A percentile compares a stretch with the other conserved stretches of the same genome.
Evolutionary conservation across 2,329 filamentous ascomycete genomes (phyloP).

Genomic region (Hymenoscyphus scutula): DNA sequence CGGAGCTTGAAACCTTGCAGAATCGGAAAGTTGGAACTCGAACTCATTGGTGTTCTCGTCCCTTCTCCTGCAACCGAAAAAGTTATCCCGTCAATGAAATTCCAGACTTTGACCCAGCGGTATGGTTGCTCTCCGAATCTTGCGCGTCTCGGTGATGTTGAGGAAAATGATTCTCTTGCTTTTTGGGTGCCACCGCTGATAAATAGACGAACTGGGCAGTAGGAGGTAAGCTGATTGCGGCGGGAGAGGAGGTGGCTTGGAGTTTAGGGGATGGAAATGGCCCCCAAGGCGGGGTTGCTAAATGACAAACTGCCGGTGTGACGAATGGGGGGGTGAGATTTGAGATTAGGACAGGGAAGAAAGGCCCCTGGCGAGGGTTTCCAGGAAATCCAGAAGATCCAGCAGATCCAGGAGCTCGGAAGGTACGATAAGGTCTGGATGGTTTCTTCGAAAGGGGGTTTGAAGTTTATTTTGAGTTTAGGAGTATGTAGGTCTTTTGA

Average conservation of each 20-base stretch:
- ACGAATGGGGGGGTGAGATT: no score
- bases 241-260: background rate
- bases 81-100: background rate
- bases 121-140: background rate
- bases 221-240: background rate
- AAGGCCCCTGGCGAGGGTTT: no score
- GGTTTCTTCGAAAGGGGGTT: no score
- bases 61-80: background rate
- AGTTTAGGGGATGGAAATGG: background rate
- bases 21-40: background rate
- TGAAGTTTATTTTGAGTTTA: no score
- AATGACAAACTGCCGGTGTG: no score
- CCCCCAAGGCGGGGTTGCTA: no score
- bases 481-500: no score
- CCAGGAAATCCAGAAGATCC: no score
- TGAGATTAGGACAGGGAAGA: no score
- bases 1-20: conserved; percentile 5
- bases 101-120: background rate
- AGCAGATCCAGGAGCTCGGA: no score
- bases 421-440: no score
- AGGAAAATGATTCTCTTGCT: background rate
- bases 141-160: background rate
- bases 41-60: no score
- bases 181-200: background rate
- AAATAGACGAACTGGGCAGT: background rate